Conservation (phyloP, 805 yeast genomes). For the Brettanomyces sp. region DNA sequence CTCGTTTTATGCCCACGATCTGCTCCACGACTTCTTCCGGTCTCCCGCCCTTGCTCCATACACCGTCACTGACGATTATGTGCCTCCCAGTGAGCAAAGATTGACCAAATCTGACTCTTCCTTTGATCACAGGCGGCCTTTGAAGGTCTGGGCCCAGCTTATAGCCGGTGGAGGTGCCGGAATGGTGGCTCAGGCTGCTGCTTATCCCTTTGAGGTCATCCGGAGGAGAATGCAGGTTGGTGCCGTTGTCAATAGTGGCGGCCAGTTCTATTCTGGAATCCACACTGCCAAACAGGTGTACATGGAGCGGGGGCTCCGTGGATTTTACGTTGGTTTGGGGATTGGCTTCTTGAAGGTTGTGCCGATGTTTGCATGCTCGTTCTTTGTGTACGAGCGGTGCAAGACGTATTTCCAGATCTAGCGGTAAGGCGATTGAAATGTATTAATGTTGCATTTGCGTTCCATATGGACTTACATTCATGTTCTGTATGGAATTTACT, state of each 20-base stretch:
- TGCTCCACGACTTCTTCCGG: conserved; percentile 78
- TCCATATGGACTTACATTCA: too few species aligned
- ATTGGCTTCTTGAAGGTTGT: conserved; percentile 92
- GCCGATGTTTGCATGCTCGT: conserved; percentile 96
- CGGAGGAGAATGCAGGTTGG: conserved; percentile 95
- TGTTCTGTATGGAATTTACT: too few species aligned
- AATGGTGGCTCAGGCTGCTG: conserved; percentile 88
- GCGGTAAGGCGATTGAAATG: too few species aligned
- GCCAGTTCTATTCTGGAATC: conserved; percentile 43
- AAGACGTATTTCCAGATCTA: conserved; percentile 58
- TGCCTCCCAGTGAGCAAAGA: conserved; percentile 6
- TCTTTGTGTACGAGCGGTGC: conserved; percentile 84
- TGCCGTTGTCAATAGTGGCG: conserved; percentile 53
- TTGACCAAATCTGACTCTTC: conserved; percentile 25
- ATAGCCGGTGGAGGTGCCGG: conserved; percentile 96
- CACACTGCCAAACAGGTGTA: conserved; percentile 52
- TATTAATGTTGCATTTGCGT: too few species aligned
- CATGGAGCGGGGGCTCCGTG: conserved; percentile 68
- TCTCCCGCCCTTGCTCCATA: conserved; percentile 44
- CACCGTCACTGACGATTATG: conserved; percentile 30
- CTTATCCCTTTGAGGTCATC: conserved; percentile 92
- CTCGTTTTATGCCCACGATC: conserved; percentile 88
- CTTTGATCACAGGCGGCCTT: conserved; percentile 47
- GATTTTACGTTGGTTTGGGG: conserved; percentile 89
- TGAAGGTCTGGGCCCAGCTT: conserved; percentile 86